Evolutionary conservation across 345 rosid species (phyloP).

Genomic region (Ceriops tagal): DNA sequence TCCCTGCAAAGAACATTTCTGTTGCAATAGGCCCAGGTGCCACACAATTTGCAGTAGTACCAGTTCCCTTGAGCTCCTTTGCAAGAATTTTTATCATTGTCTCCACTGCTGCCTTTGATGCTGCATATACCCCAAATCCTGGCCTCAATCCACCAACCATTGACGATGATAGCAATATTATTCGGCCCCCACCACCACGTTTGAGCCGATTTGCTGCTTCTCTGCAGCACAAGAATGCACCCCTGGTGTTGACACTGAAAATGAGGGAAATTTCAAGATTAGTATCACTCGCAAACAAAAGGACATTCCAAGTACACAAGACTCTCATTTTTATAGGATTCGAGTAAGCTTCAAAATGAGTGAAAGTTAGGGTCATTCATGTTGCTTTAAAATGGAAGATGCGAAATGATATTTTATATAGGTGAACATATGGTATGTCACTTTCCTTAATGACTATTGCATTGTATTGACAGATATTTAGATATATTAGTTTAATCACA

Average conservation of each 20-base stretch:
- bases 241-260: slow-evolving; percentile 30
- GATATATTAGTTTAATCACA: no score
- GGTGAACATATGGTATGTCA: no score
- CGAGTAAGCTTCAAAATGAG: no score
- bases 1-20: slow-evolving; percentile 33
- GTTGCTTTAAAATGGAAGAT: no score
- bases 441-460: no score
- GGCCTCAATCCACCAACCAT: slow-evolving; percentile 19
- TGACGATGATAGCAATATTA: slow-evolving; percentile 29
- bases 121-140: slow-evolving; percentile 27
- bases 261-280: background rate
- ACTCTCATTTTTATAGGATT: no score
- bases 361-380: no score
- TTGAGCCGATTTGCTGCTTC: slow-evolving; percentile 32
- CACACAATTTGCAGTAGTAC: slow-evolving; percentile 36
- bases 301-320: no score
- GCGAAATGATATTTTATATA: no score
- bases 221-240: slow-evolving; percentile 35
- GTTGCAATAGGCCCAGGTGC: slow-evolving; percentile 42
- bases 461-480: no score
- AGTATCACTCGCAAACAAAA: no score
- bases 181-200: slow-evolving; percentile 33
- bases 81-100: slow-evolving; percentile 31
- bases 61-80: slow-evolving; percentile 41
- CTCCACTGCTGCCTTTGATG: slow-evolving; percentile 43